Evolutionary conservation across 345 rosid genomes (phyloP).

Genomic region (Eucalyptus regnans): DNA sequence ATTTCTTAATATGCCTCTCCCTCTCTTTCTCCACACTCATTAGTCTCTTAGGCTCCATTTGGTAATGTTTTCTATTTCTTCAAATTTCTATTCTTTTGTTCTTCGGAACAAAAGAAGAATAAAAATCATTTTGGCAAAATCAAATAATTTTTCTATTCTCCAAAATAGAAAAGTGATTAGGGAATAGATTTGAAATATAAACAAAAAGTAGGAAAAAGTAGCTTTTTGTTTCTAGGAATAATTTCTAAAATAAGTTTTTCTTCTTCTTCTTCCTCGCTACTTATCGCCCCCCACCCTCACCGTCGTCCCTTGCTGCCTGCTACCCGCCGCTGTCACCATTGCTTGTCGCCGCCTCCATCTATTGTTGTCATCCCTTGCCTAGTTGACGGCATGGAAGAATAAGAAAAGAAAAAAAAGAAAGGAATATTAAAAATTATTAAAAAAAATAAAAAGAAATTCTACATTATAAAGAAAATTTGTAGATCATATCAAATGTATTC

Average conservation of each 20-base stretch:
- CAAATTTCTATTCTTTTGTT: accelerated
- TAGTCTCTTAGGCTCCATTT: not conserved
- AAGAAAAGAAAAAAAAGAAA: too few relatives aligned
- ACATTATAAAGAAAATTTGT: too few relatives aligned
- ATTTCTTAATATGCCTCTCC: not conserved
- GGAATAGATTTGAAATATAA: accelerated
- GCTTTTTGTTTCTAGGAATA: accelerated
- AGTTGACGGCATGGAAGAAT: accelerated
- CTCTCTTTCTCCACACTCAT: not conserved
- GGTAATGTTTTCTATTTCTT: too few relatives aligned
- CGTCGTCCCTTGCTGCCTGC: accelerated
- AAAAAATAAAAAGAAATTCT: too few relatives aligned
- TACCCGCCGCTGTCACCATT: accelerated
- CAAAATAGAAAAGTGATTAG: accelerated
- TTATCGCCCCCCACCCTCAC: too few relatives aligned
- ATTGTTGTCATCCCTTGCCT: accelerated
- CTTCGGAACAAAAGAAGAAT: accelerated
- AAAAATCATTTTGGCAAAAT: accelerated
- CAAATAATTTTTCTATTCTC: accelerated
- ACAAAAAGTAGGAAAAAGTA: accelerated
- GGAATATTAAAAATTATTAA: too few relatives aligned
- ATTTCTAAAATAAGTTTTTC: too few relatives aligned
- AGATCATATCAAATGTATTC: accelerated
- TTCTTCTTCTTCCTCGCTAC: accelerated
- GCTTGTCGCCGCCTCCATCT: accelerated